Evolutionary conservation across 2,329 filamentous ascomycete species (phyloP).

Genomic region (Neofusicoccum umdonicola): DNA sequence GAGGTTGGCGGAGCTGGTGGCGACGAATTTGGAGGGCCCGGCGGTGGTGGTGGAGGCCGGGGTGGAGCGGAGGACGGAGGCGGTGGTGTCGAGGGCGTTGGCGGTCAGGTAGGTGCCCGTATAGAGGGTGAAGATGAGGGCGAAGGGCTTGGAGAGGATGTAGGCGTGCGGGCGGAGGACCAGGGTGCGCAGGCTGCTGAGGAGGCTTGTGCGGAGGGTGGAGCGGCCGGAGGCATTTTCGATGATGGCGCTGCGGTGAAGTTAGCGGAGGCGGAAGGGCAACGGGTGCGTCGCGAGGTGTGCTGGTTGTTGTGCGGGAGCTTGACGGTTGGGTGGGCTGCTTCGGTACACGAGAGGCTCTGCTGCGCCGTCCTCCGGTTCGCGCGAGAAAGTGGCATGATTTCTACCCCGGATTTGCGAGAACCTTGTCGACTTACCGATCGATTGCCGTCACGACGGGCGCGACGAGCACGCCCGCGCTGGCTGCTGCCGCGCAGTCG

Average conservation of each 20-base stretch:
- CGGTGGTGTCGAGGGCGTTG: constrained; percentile 78
- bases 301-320: no score
- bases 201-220: constrained; percentile 59
- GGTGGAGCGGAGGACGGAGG: constrained; percentile 57
- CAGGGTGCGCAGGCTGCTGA: constrained; percentile 56
- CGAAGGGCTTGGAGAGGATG: constrained; percentile 65
- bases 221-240: constrained; percentile 73
- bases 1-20: constrained; percentile 80
- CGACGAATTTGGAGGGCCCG: constrained; percentile 76
- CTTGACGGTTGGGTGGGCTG: not conserved
- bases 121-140: constrained; percentile 69
- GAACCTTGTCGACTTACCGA: constrained; percentile 52
- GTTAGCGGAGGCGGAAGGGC: not conserved
- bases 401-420: constrained; percentile 12
- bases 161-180: constrained; percentile 60
- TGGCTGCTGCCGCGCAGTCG: constrained; percentile 67
- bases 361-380: not conserved
- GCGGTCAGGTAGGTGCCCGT: constrained; percentile 86
- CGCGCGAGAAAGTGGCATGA: not conserved
- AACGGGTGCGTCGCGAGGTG: no score
- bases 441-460: constrained; percentile 87
- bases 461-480: constrained; percentile 73
- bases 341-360: not conserved
- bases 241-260: constrained; percentile 64
- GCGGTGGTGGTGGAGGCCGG: constrained; percentile 65